Conservation (phyloP, 106 monocot genomes). For the Narthecium ossifragum region DNA sequence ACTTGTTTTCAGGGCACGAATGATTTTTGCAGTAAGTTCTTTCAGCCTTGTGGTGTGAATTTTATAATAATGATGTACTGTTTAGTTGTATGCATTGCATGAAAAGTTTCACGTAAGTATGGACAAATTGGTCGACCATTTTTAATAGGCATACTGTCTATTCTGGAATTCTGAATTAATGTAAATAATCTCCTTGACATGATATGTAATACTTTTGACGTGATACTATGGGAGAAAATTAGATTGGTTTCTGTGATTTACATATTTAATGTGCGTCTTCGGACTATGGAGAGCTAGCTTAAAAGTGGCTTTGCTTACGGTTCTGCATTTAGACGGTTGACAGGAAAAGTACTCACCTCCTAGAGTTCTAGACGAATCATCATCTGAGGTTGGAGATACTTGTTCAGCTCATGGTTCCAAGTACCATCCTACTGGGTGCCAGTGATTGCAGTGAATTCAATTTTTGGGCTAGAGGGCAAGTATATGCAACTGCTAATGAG, state of each 20-base stretch:
- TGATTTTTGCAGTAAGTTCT: slow-evolving; percentile 67
- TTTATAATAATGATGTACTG: background rate
- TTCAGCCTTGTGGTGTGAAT: background rate
- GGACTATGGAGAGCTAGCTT: too few relatives aligned
- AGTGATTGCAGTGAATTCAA: background rate
- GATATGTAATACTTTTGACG: background rate
- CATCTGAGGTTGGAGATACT: too few relatives aligned
- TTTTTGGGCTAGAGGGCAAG: background rate
- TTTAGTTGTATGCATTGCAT: background rate
- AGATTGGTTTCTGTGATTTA: too few relatives aligned
- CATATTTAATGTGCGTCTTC: too few relatives aligned
- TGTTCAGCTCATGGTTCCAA: too few relatives aligned
- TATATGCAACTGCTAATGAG: too few relatives aligned
- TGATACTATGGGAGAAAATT: too few relatives aligned
- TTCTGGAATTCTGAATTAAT: background rate
- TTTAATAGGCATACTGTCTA: background rate
- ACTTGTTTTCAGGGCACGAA: slow-evolving; percentile 65
- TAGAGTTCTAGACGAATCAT: too few relatives aligned
- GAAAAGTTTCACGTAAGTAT: background rate
- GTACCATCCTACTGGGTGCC: background rate
- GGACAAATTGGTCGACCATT: background rate
- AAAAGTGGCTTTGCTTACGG: too few relatives aligned
- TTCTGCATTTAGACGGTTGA: too few relatives aligned
- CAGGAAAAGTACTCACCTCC: too few relatives aligned
- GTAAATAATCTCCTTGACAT: background rate